Conservation (phyloP, 208 protist genomes). For the Naegleria lovaniensis region DNA sequence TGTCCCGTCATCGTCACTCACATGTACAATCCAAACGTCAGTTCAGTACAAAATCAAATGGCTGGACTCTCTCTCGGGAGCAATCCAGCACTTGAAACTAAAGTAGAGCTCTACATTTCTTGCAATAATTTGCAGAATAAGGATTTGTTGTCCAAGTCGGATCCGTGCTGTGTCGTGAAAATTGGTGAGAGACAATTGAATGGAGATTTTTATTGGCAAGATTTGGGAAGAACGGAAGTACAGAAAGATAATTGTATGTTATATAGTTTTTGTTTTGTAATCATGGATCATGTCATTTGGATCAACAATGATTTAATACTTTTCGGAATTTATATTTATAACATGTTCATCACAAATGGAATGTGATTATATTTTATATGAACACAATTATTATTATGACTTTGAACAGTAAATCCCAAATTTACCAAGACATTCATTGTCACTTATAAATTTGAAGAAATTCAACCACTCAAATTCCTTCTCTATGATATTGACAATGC, state of each 20-base stretch:
- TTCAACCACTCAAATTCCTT: neutral
- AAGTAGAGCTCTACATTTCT: neutral
- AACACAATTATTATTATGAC: too few relatives aligned
- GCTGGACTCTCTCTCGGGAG: neutral
- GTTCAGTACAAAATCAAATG: too few relatives aligned
- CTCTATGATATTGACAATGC: neutral
- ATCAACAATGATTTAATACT: too few relatives aligned
- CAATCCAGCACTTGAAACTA: neutral
- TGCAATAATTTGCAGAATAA: neutral
- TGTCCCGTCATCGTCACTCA: too few relatives aligned
- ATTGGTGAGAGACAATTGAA: neutral
- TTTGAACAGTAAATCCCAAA: neutral
- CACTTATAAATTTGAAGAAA: conserved; percentile 13
- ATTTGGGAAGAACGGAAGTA: neutral
- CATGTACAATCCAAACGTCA: too few relatives aligned
- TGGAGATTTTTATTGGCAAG: neutral
- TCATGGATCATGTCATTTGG: neutral
- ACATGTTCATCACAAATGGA: too few relatives aligned
- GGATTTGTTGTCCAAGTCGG: neutral
- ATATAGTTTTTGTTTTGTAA: too few relatives aligned
- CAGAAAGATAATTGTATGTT: neutral
- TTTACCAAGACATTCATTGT: neutral
- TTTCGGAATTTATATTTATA: too few relatives aligned
- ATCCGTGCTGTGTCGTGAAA: neutral
- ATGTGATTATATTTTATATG: too few relatives aligned